These are phyloP conservation scores for Glutinoglossum americanum DNA, from an alignment of 495 filamentous ascomycete species.

Conservation along the genomic window DNA sequence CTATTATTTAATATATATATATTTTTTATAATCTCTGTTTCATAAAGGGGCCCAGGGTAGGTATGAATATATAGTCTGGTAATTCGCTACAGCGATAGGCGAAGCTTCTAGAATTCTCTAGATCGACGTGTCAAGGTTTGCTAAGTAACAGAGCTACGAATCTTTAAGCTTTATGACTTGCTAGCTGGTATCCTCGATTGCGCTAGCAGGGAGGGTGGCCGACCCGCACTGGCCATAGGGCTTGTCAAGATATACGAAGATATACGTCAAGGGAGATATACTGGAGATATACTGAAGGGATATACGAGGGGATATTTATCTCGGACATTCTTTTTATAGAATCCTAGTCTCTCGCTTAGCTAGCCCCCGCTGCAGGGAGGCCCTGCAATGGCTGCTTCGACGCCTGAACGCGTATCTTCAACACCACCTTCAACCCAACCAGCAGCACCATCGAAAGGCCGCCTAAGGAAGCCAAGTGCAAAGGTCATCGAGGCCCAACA, in stretches of 20 bases:
- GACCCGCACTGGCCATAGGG: not conserved
- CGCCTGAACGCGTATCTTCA: not conserved
- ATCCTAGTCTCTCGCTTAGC: not conserved
- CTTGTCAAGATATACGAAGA: too few species aligned
- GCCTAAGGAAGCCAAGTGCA: not conserved
- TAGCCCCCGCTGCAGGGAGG: not conserved
- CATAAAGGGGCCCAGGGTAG: too few species aligned
- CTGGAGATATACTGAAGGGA: too few species aligned
- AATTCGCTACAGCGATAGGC: too few species aligned
- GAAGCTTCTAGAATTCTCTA: too few species aligned
- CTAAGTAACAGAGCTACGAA: too few species aligned
- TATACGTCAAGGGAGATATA: too few species aligned
- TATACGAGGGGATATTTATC: not conserved
- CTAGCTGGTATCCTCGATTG: too few species aligned
- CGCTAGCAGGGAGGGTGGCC: not conserved
- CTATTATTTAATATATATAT: not conserved
- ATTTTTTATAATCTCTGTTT: too few species aligned
- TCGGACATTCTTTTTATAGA: constrained; percentile 5
- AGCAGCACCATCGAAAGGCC: not conserved
- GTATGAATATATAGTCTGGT: too few species aligned
- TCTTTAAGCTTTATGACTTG: too few species aligned
- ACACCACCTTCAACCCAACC: not conserved
- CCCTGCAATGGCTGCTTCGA: not conserved
- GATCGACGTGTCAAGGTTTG: too few species aligned
- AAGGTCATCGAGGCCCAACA: not conserved